Evolutionary conservation across 768 basidiomycete genomes (phyloP).

Genomic region (Hygrophoropsis aurantiaca): DNA sequence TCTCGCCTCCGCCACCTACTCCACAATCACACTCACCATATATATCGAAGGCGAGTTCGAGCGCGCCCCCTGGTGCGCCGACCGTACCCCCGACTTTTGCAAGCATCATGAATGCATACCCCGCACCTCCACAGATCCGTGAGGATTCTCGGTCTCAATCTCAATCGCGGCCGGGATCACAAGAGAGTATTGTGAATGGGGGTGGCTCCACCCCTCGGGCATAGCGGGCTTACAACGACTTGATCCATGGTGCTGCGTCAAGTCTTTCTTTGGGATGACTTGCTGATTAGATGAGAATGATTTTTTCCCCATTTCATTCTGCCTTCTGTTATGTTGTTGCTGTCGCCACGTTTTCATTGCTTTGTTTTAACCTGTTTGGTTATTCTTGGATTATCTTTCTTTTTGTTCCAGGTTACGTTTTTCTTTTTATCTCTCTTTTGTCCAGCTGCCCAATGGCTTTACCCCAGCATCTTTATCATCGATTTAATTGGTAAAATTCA

Average conservation of each 20-base stretch:
- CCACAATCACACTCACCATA: slow-evolving; percentile 22
- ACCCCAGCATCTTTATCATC: too few species aligned
- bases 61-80: slow-evolving; percentile 22
- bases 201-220: slow-evolving; percentile 6
- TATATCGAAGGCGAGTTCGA: slow-evolving; percentile 8
- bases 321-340: not conserved
- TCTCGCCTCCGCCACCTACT: slow-evolving; percentile 19
- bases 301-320: not conserved
- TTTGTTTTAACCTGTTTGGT: too few species aligned
- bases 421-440: not conserved
- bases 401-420: not conserved
- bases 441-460: not conserved
- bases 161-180: slow-evolving; percentile 25
- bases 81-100: slow-evolving; percentile 57
- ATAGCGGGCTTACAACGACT: slow-evolving; percentile 10
- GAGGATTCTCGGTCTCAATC: slow-evolving; percentile 26
- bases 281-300: not conserved
- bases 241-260: slow-evolving; percentile 13
- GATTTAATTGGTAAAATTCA: too few species aligned
- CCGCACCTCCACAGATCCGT: slow-evolving; percentile 31
- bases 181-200: slow-evolving; percentile 23
- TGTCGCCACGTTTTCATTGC: not conserved
- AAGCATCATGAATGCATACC: slow-evolving; percentile 72
- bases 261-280: not conserved
- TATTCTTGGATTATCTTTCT: not conserved